Evolutionary conservation across 1,139 yeast genomes (phyloP), one percentile per base, ranked within the genome.

Genomic region (Hyphopichia wangnamkhiaoensis): DNA sequence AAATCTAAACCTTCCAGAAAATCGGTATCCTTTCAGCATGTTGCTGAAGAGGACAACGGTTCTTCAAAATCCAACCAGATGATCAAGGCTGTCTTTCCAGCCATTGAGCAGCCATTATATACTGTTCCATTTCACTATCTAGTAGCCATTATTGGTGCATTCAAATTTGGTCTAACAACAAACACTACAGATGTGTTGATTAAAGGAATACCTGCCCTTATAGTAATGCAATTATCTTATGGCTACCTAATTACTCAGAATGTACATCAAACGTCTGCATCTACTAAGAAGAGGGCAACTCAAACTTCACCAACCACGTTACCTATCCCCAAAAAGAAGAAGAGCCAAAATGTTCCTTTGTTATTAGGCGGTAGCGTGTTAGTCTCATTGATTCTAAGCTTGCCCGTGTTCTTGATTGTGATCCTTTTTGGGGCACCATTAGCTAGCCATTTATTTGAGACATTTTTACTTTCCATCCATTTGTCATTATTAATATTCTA

Each of bases 371-470:
- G 74, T 15, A 59, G 79, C 3, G 44, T 73, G 1, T 53, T 78
- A 1, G 46, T 77, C 4, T 55, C 83, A 5, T 41, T 71, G 10
- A 44, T 76, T 12, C 63, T 80, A 34, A 65, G 87, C 2, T 42
- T 77, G 2, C 82, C 84, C 3, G 58, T 84, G 1, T 78, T 76
- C 50, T 50, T 71, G 1, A 55, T 76, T 1, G 58, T 84, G 37
- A 65, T 90, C 3, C 54, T 90, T n/a, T 80, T 88, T 54, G 98
- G 98, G 5, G 96, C 97, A 0, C 97, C 98, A 17, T 68, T 86
- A 31, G 68, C 80, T 2, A 67, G 78, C 1, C 71, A 74, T 35
- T 52, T 77, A 18, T 47, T 51, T n/a, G 84, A 82, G 52, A 88
- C 96, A 0, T 71, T 75, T 46, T 59, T 84, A 7, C 64, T 88